phyloP scores from a whole-genome alignment of 1,284 basidiomycete genomes.

The Cryptococcus sp. region DNA sequence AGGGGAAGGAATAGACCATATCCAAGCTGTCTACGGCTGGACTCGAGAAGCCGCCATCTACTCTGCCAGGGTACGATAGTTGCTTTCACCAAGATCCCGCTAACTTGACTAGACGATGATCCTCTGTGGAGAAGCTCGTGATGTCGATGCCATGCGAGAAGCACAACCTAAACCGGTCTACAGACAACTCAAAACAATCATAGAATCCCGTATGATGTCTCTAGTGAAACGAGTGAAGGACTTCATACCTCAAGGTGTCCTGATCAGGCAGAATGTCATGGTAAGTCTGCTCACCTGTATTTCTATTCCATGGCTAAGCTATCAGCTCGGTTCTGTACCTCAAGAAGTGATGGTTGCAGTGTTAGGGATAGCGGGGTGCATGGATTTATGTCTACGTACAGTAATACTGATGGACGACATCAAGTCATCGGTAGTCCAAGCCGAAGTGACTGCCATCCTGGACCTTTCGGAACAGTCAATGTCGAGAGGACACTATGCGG shows the following conservation, averaged over 20 bases:
- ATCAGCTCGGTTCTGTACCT: background rate
- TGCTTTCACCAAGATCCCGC: background rate
- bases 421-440: conserved; percentile 1
- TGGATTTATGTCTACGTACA: background rate
- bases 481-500: conserved; percentile 13
- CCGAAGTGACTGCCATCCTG: conserved; percentile 8
- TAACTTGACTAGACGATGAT: background rate
- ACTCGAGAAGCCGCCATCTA: background rate
- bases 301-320: background rate
- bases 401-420: background rate
- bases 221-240: background rate
- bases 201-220: background rate
- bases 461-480: conserved; percentile 14
- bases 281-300: background rate
- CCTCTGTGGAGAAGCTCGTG: background rate
- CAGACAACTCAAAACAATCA: background rate
- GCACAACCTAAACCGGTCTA: background rate
- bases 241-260: background rate
- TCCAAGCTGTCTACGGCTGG: conserved; percentile 20
- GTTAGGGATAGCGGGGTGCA: background rate
- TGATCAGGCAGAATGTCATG: background rate
- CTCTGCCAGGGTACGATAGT: background rate
- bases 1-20: conserved; percentile 8
- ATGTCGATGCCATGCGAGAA: background rate
- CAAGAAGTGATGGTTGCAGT: background rate